A percentile compares a stretch with the other conserved stretches of the same genome.
Conservation (phyloP, 129 eudicot species). For the Deinandra increscens region DNA sequence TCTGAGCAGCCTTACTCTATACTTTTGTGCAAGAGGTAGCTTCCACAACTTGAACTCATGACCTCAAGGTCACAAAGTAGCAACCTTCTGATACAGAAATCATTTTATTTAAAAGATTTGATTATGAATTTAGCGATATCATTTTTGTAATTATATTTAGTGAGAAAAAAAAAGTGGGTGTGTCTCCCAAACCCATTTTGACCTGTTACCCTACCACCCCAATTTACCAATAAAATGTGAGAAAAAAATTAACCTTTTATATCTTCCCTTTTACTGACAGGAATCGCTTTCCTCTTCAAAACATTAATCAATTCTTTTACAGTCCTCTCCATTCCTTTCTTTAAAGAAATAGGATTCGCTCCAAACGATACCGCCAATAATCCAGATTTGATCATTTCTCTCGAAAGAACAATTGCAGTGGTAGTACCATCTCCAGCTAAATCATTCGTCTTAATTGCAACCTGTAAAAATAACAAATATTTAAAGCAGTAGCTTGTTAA, state of each 20-base stretch:
- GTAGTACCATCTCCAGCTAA: slow-evolving; percentile 96
- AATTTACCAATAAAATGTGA: not conserved
- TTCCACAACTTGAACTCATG: no score
- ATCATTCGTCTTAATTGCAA: slow-evolving; percentile 80
- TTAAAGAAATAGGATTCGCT: slow-evolving; percentile 77
- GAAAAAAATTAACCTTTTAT: slow-evolving; percentile 54
- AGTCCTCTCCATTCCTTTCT: slow-evolving; percentile 86
- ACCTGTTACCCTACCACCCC: not conserved
- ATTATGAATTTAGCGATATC: not conserved
- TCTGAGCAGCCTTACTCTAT: no score
- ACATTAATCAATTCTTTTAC: slow-evolving; percentile 58
- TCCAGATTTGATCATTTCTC: slow-evolving; percentile 87
- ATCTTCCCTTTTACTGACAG: slow-evolving; percentile 63
- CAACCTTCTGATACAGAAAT: not conserved
- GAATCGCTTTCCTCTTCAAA: slow-evolving; percentile 53
- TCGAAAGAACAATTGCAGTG: slow-evolving; percentile 86
- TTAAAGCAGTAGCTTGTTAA: not conserved
- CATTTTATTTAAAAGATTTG: not conserved
- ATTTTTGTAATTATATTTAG: not conserved
- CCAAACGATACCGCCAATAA: slow-evolving; percentile 75
- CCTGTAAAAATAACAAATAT: slow-evolving; percentile 44
- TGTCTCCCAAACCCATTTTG: not conserved
- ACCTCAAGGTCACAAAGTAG: no score
- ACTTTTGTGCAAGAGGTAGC: no score
- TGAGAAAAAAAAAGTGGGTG: not conserved